These are phyloP conservation scores for Lactarius psammicola DNA, from an alignment of 768 basidiomycete genomes.

Conservation along the genomic window DNA sequence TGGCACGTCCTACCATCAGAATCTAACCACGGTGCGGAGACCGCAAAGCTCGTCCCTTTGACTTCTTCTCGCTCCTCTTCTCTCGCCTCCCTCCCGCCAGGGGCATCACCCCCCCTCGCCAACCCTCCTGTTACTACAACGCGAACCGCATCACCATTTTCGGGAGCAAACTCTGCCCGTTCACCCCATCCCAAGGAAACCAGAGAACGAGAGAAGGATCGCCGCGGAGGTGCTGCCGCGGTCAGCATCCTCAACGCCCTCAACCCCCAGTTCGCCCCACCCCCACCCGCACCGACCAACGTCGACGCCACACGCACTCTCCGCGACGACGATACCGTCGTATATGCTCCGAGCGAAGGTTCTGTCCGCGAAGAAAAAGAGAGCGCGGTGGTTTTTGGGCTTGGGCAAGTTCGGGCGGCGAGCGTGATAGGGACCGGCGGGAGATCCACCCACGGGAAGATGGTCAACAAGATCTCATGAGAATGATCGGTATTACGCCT, in stretches of 20 bases:
- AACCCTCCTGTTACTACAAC: conserved; percentile 27
- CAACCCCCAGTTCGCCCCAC: conserved; percentile 48
- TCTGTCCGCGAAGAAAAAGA: conserved; percentile 40
- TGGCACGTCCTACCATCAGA: conserved; percentile 44
- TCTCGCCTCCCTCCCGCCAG: conserved; percentile 47
- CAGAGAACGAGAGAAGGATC: conserved; percentile 34
- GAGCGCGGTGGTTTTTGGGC: conserved; percentile 59
- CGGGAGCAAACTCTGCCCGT: conserved; percentile 8
- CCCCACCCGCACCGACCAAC: conserved; percentile 17
- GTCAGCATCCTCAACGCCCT: conserved; percentile 60
- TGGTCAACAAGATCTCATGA: conserved; percentile 53
- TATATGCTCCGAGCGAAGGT: conserved; percentile 27
- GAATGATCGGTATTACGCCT: conserved; percentile 60
- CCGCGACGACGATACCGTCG: conserved; percentile 36
- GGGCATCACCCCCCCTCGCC: conserved; percentile 43
- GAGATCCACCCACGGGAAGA: conserved; percentile 41
- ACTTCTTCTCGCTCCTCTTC: conserved; percentile 51
- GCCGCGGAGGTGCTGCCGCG: conserved; percentile 35
- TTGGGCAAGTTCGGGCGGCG: conserved; percentile 31
- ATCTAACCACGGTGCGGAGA: conserved; percentile 28
- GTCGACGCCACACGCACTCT: conserved; percentile 31
- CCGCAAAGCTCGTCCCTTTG: conserved; percentile 27
- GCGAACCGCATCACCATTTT: conserved; percentile 22
- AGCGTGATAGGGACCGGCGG: conserved; percentile 43
- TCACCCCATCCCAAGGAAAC: conserved; percentile 30